Evolutionary conservation across 208 protist species (phyloP), one percentile per base, ranked within the genome.

Genomic region (Trichomonas tenax): DNA sequence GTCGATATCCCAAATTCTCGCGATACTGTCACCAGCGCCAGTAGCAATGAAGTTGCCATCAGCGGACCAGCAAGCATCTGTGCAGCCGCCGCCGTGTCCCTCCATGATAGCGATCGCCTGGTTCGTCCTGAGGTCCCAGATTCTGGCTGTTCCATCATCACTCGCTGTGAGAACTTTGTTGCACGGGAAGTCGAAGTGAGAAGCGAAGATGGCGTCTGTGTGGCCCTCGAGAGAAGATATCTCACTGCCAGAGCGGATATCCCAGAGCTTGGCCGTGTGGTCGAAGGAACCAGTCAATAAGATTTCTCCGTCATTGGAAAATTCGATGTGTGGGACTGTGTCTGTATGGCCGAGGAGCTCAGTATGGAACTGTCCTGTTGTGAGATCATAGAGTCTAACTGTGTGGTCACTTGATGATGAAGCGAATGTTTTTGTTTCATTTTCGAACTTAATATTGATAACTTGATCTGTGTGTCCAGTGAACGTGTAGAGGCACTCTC

Each of bases 401-500:
- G 97, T 97, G 88, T 96, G 96, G 96, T 97, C 97, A 36, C 72
- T 63, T 82, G 97, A 97, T 0, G 97, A 96, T 17, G 97, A 96
- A 48, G 96, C 96, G 44, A 97, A 90, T 51, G 49, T 72, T 23
- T 81, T 49, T n/a, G 46, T 38, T 34, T 44, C 93, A 48, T 63
- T 49, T n/a, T 63, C 46, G 63, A 96, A 96, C 36, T 82, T 17
- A 48, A 96, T 49, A 51, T n/a, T 38, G 26, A 96, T 40, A 82
- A 96, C 93, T 21, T 96, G 46, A 0, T 49, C 41, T 40, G 51
- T 44, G 38, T 96, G 93, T 0, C 93, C 93, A 36, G 49, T 82
- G 17, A 96, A 40, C 49, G 63, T 21, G 38, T 96, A 48, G 6
- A 96, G 36, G 17, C 9, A 44, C 17, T 72, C 26, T 0, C 93